Conservation (phyloP, 2,329 filamentous ascomycete genomes). For the Alternaria metachromatica region DNA sequence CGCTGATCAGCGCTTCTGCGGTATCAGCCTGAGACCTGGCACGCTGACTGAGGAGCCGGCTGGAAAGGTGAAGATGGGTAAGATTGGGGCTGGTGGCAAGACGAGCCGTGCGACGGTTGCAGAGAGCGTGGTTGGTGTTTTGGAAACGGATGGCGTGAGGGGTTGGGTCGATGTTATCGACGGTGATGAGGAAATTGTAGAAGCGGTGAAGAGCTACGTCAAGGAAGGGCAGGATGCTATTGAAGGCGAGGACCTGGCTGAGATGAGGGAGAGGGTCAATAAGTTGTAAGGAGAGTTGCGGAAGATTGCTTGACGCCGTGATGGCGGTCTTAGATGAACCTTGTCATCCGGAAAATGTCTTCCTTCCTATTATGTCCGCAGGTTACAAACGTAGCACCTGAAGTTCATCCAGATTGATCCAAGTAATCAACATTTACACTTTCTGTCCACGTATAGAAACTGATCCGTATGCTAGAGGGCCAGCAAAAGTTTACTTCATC, state of each 20-base stretch:
- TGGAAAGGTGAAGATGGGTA: slow-evolving; percentile 58
- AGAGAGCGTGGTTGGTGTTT: slow-evolving; percentile 56
- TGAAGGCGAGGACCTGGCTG: slow-evolving; percentile 59
- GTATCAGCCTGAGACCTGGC: slow-evolving; percentile 61
- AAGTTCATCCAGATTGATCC: too few relatives aligned
- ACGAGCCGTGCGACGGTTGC: slow-evolving; percentile 61
- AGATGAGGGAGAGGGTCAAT: slow-evolving; percentile 44
- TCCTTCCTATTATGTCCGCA: too few relatives aligned
- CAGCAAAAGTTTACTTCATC: not conserved
- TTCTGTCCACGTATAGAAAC: too few relatives aligned
- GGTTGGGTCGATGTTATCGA: slow-evolving; percentile 63
- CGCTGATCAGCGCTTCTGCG: slow-evolving; percentile 51
- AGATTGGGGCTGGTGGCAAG: slow-evolving; percentile 50
- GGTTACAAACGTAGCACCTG: too few relatives aligned
- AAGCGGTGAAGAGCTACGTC: slow-evolving; percentile 56
- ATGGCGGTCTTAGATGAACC: not conserved
- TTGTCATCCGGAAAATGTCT: too few relatives aligned
- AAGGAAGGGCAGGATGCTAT: slow-evolving; percentile 55
- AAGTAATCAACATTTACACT: too few relatives aligned
- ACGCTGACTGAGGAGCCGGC: slow-evolving; percentile 57
- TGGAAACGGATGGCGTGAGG: slow-evolving; percentile 56
- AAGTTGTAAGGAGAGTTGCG: slow-evolving; percentile 13
- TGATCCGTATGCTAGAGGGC: too few relatives aligned
- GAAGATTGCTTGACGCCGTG: not conserved
- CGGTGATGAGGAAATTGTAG: slow-evolving; percentile 55